Evolutionary conservation across 2,329 filamentous ascomycete species (phyloP).

Genomic region (Fusarium sp.): DNA sequence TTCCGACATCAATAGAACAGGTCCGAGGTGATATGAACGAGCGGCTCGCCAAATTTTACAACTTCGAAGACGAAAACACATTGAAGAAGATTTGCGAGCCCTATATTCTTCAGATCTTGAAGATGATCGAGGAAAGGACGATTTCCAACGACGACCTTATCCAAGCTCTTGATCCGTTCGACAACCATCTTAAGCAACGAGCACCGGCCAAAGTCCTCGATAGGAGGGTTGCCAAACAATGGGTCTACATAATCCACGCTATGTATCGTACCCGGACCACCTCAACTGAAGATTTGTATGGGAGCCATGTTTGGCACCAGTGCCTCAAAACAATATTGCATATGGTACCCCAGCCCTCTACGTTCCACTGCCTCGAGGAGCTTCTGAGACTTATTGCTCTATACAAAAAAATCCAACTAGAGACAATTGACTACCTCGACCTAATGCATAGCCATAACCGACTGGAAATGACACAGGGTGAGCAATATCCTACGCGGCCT

Average conservation of each 20-base stretch:
- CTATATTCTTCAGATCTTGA: constrained; percentile 10
- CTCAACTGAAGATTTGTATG: constrained; percentile 4
- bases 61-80: background rate
- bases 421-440: constrained; percentile 2
- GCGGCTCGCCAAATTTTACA: background rate
- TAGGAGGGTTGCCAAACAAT: constrained; percentile 7
- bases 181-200: constrained; percentile 1
- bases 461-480: background rate
- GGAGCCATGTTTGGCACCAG: constrained; percentile 17
- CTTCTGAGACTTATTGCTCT: constrained; percentile 3
- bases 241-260: constrained; percentile 12
- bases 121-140: constrained; percentile 8
- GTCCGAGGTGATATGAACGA: background rate
- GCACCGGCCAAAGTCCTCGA: constrained; percentile 7
- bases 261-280: constrained; percentile 6
- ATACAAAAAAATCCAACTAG: background rate
- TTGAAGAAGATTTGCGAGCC: constrained; percentile 10
- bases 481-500: background rate
- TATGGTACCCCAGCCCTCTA: constrained; percentile 19
- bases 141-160: constrained; percentile 27
- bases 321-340: constrained; percentile 12
- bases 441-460: constrained; percentile 8
- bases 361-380: constrained; percentile 21
- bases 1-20: background rate
- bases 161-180: constrained; percentile 31